Evolutionary conservation across 257 asterid genomes (phyloP), one percentile per base, ranked within the genome.

Genomic region (Solanum sitiens): DNA sequence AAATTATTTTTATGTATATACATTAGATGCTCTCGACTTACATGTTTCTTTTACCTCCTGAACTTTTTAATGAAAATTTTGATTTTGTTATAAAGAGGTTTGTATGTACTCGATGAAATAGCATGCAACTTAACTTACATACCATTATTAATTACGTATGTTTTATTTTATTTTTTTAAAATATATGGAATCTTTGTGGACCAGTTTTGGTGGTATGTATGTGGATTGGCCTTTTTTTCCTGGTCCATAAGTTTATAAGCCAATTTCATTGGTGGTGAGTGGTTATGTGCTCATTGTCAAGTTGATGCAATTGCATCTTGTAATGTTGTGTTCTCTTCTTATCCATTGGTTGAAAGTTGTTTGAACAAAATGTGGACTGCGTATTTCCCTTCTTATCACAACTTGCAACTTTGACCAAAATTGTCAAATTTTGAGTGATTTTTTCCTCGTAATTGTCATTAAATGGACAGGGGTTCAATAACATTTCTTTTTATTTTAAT

Each of bases 191-290:
- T 79, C 10, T 47, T 80, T 27, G 85, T 16, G 87, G 80, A 23
- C 86, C 40, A 73, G 16, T 9, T 56, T 61, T 4, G 15, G n/a
- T 40, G 39, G 85, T 27, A 33, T 25, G 1, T 63, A 45, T 40
- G 67, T 47, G 89, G 56, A 15, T 73, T 8, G 12, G 56, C 37
- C 6, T 76, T 18, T 20, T 70, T 74, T n/a, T 20, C 45, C 18
- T 21, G 50, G 87, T 84, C 91, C 92, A 86, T 82, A 71, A 61
- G 72, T 85, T 87, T 63, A 83, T 82, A 88, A 87, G 89, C 91
- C 88, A 27, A 21, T 72, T 85, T 85, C 77, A 20, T 85, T 89
- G 92, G 92, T 59, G 71, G 13, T 21, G 1, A 82, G 32, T 68
- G 83, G 63, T 6, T 84, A 23, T 45, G 47, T 25, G 30, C 76